Conservation (phyloP, 805 yeast species). For the Barnettozyma vustinii region DNA sequence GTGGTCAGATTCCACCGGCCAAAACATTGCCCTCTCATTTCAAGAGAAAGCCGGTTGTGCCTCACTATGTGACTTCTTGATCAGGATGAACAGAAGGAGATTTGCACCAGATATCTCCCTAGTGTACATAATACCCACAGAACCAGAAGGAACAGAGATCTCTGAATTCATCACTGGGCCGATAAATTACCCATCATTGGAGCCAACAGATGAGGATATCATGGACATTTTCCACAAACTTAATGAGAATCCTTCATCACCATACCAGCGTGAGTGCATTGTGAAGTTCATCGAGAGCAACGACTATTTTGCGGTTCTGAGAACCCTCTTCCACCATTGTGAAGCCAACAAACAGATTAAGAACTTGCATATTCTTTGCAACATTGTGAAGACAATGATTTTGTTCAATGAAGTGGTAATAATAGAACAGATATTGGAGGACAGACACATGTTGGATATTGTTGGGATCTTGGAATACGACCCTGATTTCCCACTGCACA, state of each 20-base stretch:
- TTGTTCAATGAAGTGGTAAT: slow-evolving; percentile 65
- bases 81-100: slow-evolving; percentile 52
- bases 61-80: slow-evolving; percentile 72
- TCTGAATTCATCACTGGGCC: slow-evolving; percentile 83
- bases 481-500: slow-evolving; percentile 73
- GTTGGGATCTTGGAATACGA: slow-evolving; percentile 87
- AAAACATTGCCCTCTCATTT: slow-evolving; percentile 83
- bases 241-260: slow-evolving; percentile 49
- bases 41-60: slow-evolving; percentile 91
- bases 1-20: slow-evolving; percentile 75
- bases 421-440: slow-evolving; percentile 51
- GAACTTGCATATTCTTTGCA: slow-evolving; percentile 62
- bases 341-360: slow-evolving; percentile 49
- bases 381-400: slow-evolving; percentile 64
- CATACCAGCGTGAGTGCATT: slow-evolving; percentile 56
- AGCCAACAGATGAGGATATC: slow-evolving; percentile 47
- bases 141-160: slow-evolving; percentile 41
- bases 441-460: slow-evolving; percentile 48
- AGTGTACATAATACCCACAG: slow-evolving; percentile 56
- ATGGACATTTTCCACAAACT: slow-evolving; percentile 49
- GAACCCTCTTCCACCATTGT: slow-evolving; percentile 46
- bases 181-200: slow-evolving; percentile 53
- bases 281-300: slow-evolving; percentile 48
- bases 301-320: slow-evolving; percentile 48
- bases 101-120: slow-evolving; percentile 62